These are phyloP conservation scores for Cryomyces minteri DNA, from an alignment of 495 filamentous ascomycete genomes.

Conservation along the genomic window DNA sequence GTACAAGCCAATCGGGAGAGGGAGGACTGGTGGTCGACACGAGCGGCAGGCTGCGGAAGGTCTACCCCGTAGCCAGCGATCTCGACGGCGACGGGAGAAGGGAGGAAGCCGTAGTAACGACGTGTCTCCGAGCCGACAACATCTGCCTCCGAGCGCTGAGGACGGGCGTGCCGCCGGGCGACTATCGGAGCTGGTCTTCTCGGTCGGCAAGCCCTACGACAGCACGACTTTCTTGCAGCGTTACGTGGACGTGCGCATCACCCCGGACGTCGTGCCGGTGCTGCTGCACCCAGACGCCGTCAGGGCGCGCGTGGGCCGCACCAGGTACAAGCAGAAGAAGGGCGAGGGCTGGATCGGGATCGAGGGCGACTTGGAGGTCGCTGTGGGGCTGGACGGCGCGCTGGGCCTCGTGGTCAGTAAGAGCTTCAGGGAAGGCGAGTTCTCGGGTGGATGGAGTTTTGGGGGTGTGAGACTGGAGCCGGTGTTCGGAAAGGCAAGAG, in stretches of 20 bases:
- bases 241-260: conserved; percentile 13
- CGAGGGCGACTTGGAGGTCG: conserved; percentile 15
- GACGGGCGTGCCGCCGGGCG: conserved; percentile 14
- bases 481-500: conserved; percentile 3
- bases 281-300: conserved; percentile 15
- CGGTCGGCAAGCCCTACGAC: conserved; percentile 14
- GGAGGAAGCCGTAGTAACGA: conserved; percentile 11
- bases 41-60: conserved; percentile 8
- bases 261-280: conserved; percentile 14
- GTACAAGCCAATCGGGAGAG: conserved; percentile 5
- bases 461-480: conserved; percentile 15
- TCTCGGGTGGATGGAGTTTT: conserved; percentile 14
- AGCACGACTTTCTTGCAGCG: conserved; percentile 8
- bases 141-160: conserved; percentile 11
- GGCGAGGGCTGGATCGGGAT: conserved; percentile 15
- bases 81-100: conserved; percentile 13
- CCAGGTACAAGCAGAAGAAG: conserved; percentile 6
- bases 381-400: conserved; percentile 14
- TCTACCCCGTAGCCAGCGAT: conserved; percentile 14
- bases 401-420: conserved; percentile 12
- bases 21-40: conserved; percentile 8
- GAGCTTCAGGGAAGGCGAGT: conserved; percentile 9
- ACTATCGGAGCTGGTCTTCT: conserved; percentile 12
- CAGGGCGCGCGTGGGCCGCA: conserved; percentile 9
- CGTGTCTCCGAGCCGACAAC: conserved; percentile 10